These are phyloP conservation scores for Dispira parvispora DNA, from an alignment of 192 early-diverging fungal species.

Conservation along the genomic window DNA sequence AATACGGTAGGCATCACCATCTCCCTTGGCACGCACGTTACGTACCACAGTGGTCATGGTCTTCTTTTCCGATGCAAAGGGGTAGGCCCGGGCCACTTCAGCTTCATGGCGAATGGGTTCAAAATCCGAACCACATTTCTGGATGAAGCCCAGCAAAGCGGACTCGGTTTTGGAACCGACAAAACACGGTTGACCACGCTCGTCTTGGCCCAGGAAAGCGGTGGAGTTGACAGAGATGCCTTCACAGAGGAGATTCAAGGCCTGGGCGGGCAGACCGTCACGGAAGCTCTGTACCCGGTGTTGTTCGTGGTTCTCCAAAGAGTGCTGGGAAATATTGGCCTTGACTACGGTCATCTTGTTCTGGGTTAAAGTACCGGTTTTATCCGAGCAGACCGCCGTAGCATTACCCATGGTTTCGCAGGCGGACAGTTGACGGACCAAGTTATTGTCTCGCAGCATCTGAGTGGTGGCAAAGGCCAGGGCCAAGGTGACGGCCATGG, in stretches of 20 bases:
- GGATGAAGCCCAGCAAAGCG: slow-evolving; percentile 50
- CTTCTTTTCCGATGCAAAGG: slow-evolving; percentile 84
- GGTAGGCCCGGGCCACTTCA: slow-evolving; percentile 49
- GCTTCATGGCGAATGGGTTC: slow-evolving; percentile 27
- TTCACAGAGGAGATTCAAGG: slow-evolving; percentile 31
- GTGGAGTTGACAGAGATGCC: slow-evolving; percentile 57
- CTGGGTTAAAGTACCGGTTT: slow-evolving; percentile 75
- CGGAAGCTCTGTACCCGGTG: slow-evolving; percentile 26
- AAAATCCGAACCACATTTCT: slow-evolving; percentile 44
- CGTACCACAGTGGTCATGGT: slow-evolving; percentile 65
- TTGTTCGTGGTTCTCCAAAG: slow-evolving; percentile 24
- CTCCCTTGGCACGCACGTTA: slow-evolving; percentile 15
- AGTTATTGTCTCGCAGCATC: slow-evolving; percentile 68
- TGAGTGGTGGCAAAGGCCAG: slow-evolving; percentile 66
- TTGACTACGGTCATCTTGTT: slow-evolving; percentile 68
- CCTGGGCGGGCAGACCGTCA: slow-evolving; percentile 21
- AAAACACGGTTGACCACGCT: slow-evolving; percentile 37
- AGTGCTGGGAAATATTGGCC: slow-evolving; percentile 31
- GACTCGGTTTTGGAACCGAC: slow-evolving; percentile 72
- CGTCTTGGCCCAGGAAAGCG: slow-evolving; percentile 53
- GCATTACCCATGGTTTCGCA: slow-evolving; percentile 77
- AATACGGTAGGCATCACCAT: slow-evolving; percentile 27
- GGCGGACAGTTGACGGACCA: slow-evolving; percentile 61
- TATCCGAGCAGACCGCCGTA: slow-evolving; percentile 71
- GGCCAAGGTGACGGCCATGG: slow-evolving; percentile 73